Percentiles rank a stretch among this genome's conserved stretches.
phyloP scores from a whole-genome alignment of 2,329 filamentous ascomycete genomes.

The Penicillium sp. region DNA sequence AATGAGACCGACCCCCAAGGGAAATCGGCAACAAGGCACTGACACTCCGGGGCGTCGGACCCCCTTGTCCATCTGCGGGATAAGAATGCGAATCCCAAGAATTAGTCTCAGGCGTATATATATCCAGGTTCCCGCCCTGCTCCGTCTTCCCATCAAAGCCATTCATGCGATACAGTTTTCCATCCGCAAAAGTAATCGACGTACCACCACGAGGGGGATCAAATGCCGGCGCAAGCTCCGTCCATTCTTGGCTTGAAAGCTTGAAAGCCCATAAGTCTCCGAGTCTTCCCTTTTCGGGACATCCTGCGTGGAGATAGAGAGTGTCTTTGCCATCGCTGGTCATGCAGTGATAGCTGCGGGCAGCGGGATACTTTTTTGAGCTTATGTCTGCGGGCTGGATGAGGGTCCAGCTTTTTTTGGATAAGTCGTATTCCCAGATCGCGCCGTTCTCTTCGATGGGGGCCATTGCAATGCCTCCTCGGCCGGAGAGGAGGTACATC shows the following conservation, averaged over 20 bases:
- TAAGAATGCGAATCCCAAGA: constrained; percentile 40
- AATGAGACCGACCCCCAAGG: constrained; percentile 33
- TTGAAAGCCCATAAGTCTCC: constrained; percentile 79
- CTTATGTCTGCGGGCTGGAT: constrained; percentile 57
- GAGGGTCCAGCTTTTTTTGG: constrained; percentile 63
- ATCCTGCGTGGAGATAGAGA: constrained; percentile 76
- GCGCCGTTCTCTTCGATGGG: constrained; percentile 73
- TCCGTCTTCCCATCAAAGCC: constrained; percentile 73
- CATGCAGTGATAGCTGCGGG: constrained; percentile 70
- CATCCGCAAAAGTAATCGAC: constrained; percentile 64
- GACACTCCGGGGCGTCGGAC: constrained; percentile 54
- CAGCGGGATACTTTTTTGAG: constrained; percentile 54
- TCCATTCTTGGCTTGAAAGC: constrained; percentile 65
- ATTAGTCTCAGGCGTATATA: constrained; percentile 46
- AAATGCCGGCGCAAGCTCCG: constrained; percentile 65
- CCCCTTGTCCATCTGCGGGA: constrained; percentile 45
- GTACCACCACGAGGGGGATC: constrained; percentile 67
- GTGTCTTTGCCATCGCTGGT: constrained; percentile 65
- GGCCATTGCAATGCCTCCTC: constrained; percentile 67
- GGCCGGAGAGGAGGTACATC: constrained; percentile 80
- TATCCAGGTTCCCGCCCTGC: constrained; percentile 71
- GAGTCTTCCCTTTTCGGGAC: constrained; percentile 62
- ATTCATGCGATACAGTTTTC: constrained; percentile 74
- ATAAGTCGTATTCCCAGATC: constrained; percentile 74
- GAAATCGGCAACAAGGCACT: constrained; percentile 46